These are phyloP conservation scores for Pseudogymnoascus sp. DNA, from an alignment of 2,329 filamentous ascomycete species.

Conservation along the genomic window DNA sequence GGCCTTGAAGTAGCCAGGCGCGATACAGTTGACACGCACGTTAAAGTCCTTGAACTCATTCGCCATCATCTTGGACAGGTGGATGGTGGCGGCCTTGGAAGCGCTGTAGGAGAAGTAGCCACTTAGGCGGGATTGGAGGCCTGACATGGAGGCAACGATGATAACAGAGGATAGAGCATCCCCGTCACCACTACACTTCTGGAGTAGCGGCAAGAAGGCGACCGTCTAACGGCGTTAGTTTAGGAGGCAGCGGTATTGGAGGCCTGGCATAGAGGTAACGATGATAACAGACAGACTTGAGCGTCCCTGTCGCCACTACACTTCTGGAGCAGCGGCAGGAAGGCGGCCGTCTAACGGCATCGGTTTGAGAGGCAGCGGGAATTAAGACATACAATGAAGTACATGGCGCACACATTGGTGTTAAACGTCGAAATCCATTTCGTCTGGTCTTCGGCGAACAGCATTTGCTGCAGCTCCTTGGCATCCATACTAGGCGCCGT, in stretches of 20 bases:
- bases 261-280: no score
- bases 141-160: slow-evolving; percentile 25
- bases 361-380: no score
- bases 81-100: slow-evolving; percentile 41
- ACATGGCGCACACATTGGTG: slow-evolving; percentile 61
- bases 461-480: slow-evolving; percentile 42
- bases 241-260: neutral
- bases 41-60: slow-evolving; percentile 44
- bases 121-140: slow-evolving; percentile 24
- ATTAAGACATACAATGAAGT: slow-evolving; percentile 40
- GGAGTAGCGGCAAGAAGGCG: slow-evolving; percentile 51
- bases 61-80: slow-evolving; percentile 47
- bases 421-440: slow-evolving; percentile 63
- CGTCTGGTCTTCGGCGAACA: slow-evolving; percentile 52
- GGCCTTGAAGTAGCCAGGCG: slow-evolving; percentile 47
- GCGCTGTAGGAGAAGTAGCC: slow-evolving; percentile 31
- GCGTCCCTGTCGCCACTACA: no score
- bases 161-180: slow-evolving; percentile 22
- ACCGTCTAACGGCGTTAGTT: slow-evolving; percentile 35
- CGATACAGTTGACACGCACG: slow-evolving; percentile 48
- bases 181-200: slow-evolving; percentile 41
- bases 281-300: no score
- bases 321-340: no score
- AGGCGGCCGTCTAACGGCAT: no score
- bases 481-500: slow-evolving; percentile 37